phyloP scores from a whole-genome alignment of 176 grass and related monocot genomes.

The Echinochloa phyllopogon region DNA sequence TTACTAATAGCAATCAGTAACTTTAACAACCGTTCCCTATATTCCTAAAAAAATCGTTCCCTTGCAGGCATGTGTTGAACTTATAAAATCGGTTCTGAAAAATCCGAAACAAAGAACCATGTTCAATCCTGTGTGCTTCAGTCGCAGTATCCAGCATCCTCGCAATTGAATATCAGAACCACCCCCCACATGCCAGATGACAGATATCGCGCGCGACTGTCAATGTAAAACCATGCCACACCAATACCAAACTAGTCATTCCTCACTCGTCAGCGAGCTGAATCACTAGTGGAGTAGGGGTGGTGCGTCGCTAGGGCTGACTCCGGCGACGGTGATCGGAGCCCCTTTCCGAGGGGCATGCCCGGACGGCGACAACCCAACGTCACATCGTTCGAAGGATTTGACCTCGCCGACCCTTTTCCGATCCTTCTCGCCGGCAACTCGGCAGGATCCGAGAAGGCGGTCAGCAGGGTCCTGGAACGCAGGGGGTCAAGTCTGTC shows the following conservation, averaged over 20 bases:
- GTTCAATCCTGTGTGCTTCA: not conserved
- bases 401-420: slow-evolving; percentile 18
- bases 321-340: not conserved
- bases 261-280: not conserved
- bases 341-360: not conserved
- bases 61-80: not conserved
- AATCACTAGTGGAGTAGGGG: not conserved
- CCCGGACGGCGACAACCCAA: not conserved
- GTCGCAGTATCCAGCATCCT: not conserved
- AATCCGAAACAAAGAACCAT: slow-evolving; percentile 5
- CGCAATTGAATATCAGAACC: not conserved
- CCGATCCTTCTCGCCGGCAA: slow-evolving; percentile 42
- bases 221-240: slow-evolving; percentile 8
- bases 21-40: not conserved
- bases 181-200: not conserved
- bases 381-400: slow-evolving; percentile 6
- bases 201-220: not conserved
- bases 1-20: too few species aligned
- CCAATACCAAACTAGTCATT: not conserved
- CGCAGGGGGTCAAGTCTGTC: not conserved
- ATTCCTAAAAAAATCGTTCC: not conserved
- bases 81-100: not conserved
- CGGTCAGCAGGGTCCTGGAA: slow-evolving; percentile 39
- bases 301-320: not conserved
- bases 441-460: slow-evolving; percentile 46